These are phyloP conservation scores for Stachybotrys chlorohalonatus DNA, from an alignment of 2,329 filamentous ascomycete species.

Conservation along the genomic window DNA sequence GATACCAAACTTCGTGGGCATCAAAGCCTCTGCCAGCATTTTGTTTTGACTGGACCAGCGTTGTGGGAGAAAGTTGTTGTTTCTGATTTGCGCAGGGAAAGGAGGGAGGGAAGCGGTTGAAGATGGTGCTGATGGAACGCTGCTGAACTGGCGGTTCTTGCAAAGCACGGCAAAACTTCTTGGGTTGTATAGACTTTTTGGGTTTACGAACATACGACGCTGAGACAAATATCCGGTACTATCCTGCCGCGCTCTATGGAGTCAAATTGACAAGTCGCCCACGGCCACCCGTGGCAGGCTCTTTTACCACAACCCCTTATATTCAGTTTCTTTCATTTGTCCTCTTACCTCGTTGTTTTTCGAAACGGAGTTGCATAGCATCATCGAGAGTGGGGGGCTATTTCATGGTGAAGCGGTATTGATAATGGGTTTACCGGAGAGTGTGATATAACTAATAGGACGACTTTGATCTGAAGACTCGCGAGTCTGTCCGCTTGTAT, in stretches of 20 bases:
- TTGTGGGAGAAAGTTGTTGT: slow-evolving; percentile 15
- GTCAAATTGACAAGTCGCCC: slow-evolving; percentile 5
- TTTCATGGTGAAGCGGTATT: neutral
- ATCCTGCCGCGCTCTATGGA: slow-evolving; percentile 19
- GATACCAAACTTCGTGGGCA: slow-evolving; percentile 26
- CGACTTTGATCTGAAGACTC: neutral
- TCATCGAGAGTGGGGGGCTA: slow-evolving; percentile 5
- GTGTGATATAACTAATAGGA: neutral
- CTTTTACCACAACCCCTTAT: neutral
- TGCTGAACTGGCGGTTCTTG: too few relatives aligned
- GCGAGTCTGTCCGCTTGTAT: neutral
- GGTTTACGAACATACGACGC: slow-evolving; percentile 26
- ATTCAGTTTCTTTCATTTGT: slow-evolving; percentile 18
- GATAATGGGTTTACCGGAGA: neutral
- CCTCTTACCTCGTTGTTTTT: slow-evolving; percentile 15
- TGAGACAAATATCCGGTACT: slow-evolving; percentile 16
- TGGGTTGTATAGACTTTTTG: slow-evolving; percentile 26
- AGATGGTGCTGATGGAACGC: slow-evolving; percentile 3
- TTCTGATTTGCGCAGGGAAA: slow-evolving; percentile 11
- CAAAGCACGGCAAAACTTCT: slow-evolving; percentile 9
- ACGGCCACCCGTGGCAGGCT: slow-evolving; percentile 18
- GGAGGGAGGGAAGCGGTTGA: neutral
- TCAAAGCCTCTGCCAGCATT: slow-evolving; percentile 24
- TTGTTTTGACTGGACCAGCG: slow-evolving; percentile 22
- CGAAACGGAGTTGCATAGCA: slow-evolving; percentile 13